Conservation (phyloP, 257 asterid genomes). For the Solanum okadae region DNA sequence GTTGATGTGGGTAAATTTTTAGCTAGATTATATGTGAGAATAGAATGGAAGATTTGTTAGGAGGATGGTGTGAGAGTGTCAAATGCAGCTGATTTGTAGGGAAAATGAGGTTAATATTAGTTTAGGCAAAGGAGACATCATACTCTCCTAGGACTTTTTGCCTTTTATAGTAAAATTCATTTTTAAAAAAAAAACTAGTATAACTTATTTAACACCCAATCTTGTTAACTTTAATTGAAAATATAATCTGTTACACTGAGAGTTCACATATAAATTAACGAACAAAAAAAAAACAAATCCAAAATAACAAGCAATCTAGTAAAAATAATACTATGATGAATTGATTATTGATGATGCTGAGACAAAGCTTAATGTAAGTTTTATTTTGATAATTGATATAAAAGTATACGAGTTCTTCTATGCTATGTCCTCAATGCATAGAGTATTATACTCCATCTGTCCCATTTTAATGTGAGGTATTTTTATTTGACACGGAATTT, state of each 20-base stretch:
- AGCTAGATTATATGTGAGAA: background rate
- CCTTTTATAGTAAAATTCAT: background rate
- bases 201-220: background rate
- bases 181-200: no score
- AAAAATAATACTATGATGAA: background rate
- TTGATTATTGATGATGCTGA: background rate
- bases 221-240: no score
- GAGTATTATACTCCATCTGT: no score
- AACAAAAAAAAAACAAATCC: no score
- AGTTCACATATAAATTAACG: background rate
- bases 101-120: background rate
- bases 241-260: background rate
- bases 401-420: background rate
- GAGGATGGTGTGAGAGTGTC: background rate
- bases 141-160: background rate
- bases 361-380: background rate
- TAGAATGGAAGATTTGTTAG: background rate
- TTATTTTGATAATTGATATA: background rate
- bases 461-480: no score
- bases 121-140: background rate
- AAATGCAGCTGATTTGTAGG: background rate
- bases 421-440: background rate
- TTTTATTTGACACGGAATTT: accelerated
- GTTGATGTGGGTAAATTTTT: background rate
- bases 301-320: background rate